Base-by-base conservation (phyloP, 148 eudicot species). In the Hydrangea macrophylla region DNA sequence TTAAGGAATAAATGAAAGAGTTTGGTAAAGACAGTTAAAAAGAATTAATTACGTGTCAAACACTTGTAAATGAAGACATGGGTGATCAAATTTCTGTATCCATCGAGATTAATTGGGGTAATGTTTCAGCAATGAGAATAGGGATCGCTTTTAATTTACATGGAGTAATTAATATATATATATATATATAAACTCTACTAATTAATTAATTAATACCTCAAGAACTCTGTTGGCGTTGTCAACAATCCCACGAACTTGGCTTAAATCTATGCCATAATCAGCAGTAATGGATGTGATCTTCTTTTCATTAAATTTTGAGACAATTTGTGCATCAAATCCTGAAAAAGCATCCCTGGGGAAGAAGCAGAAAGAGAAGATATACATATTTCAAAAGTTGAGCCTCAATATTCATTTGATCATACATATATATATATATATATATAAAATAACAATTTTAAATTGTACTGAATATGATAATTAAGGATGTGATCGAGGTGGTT, bases 191-290 rank as follows among this genome's bases (percentile, higher is more conserved):
- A n/a, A n/a, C n/a, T n/a, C n/a, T n/a, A n/a, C n/a, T n/a, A n/a
- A n/a, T 15, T 33, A 15, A 18, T 27, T 35, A 2, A 2, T 24
- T 13, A 55, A 18, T 82, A 91, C 97, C 94, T 86, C 79, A 2
- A 88, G 81, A 40, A 86, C 85, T 48, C 80, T 72, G 31, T 66
- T 80, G 33, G 92, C 85, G 60, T 91, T 91, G 84, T 91, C 97
- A 12, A 91, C 92, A n/a, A 82, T 80, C 13, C 88, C 97, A 55
- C 97, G 82, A 30, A 91, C 82, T 66, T 72, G 78, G 76, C 91
- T 80, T 31, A 84, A 17, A 2, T 86, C 92, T 27, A 91, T 79
- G 64, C 74, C 74, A 69, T 80, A 86, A 23, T 83, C 84, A 35
- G 70, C 44, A 70, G 81, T 67, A 36, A 79, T 83, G 32, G 85